Conservation (phyloP, 176 grass and related monocot genomes). For the Avena sativa region DNA sequence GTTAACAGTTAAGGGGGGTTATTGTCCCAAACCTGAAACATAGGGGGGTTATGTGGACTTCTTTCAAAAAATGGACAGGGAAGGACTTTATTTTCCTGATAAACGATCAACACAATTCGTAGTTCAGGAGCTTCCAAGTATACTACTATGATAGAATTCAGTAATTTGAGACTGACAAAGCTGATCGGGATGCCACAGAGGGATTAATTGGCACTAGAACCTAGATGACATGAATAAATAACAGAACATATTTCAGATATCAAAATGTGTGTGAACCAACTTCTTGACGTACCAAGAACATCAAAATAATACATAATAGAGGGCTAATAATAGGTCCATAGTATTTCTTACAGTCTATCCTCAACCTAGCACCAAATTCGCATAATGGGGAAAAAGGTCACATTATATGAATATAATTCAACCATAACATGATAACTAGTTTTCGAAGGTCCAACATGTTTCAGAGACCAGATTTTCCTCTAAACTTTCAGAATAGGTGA, state of each 20-base stretch:
- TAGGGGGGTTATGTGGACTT: too few relatives aligned
- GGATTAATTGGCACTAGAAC: background rate
- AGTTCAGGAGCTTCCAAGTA: background rate
- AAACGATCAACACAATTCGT: background rate
- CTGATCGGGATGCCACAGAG: background rate
- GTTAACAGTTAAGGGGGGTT: too few relatives aligned
- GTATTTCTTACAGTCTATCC: background rate
- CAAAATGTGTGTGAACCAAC: background rate
- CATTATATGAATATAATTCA: background rate
- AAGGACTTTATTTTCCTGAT: background rate
- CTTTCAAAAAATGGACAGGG: too few relatives aligned
- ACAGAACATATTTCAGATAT: conserved; percentile 14
- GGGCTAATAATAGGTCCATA: background rate
- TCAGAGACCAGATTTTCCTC: background rate
- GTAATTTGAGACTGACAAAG: background rate
- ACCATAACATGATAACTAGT: background rate
- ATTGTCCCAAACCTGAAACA: too few relatives aligned
- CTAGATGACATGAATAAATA: background rate
- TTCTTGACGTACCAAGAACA: background rate
- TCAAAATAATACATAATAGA: background rate
- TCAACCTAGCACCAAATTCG: background rate
- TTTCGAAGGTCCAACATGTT: background rate
- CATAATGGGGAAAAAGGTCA: background rate
- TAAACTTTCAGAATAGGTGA: background rate
- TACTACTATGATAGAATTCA: too few relatives aligned